Percentiles rank a stretch among this genome's conserved stretches.
These are phyloP conservation scores for Colletotrichum orchidophilum DNA, from an alignment of 2,329 filamentous ascomycete species.

Conservation along the genomic window DNA sequence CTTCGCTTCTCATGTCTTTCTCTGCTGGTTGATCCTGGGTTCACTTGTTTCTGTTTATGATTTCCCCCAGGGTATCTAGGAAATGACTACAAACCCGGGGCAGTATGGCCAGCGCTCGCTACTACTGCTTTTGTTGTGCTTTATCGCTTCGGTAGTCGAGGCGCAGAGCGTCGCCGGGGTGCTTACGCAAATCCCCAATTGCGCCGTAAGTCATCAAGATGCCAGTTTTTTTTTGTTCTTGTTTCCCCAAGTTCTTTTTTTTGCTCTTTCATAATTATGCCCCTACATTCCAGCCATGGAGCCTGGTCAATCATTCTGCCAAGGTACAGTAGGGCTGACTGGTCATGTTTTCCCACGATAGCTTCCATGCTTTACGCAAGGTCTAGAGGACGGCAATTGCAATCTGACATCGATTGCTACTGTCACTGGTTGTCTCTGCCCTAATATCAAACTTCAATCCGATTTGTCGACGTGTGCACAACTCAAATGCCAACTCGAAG, in stretches of 20 bases:
- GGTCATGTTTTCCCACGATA: neutral
- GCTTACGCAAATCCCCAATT: slow-evolving; percentile 14
- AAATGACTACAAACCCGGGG: slow-evolving; percentile 17
- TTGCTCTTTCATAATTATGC: neutral
- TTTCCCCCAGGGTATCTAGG: slow-evolving; percentile 13
- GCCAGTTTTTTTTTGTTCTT: neutral
- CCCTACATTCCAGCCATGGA: neutral
- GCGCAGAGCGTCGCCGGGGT: slow-evolving; percentile 12
- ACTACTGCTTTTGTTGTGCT: slow-evolving; percentile 8
- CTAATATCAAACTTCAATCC: slow-evolving; percentile 28
- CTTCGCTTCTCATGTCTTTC: neutral
- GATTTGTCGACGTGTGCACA: slow-evolving; percentile 35
- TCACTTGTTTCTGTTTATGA: slow-evolving; percentile 15
- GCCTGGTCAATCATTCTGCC: neutral
- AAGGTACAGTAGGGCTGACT: slow-evolving; percentile 20
- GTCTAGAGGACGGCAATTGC: slow-evolving; percentile 27
- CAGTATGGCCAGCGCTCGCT: slow-evolving; percentile 6
- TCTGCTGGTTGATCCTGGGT: neutral
- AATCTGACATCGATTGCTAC: slow-evolving; percentile 22
- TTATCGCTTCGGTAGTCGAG: neutral
- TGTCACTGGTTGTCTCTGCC: slow-evolving; percentile 34
- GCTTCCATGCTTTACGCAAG: slow-evolving; percentile 26
- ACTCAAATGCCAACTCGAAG: slow-evolving; percentile 31
- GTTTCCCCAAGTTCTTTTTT: neutral
- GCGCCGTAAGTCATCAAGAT: slow-evolving; percentile 21